Percentiles rank a stretch among this genome's conserved stretches.
phyloP scores from a whole-genome alignment of 495 filamentous ascomycete species.

The Chaetomium tenue region DNA sequence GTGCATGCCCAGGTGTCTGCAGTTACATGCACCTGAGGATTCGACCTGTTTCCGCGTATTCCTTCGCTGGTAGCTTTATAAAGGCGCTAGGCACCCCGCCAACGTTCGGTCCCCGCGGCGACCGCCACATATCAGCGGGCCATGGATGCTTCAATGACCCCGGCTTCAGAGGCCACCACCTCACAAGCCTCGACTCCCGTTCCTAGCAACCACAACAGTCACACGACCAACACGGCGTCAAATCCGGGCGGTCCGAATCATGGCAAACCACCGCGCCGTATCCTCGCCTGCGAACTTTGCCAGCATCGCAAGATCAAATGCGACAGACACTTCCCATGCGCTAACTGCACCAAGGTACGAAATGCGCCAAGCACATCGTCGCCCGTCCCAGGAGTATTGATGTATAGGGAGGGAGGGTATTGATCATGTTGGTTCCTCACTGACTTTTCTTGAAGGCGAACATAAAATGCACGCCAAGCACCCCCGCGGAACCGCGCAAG shows the following conservation, averaged over 20 bases:
- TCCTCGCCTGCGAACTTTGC: conserved; percentile 50
- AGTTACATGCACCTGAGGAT: no score
- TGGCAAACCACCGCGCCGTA: conserved; percentile 17
- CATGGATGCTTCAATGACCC: conserved; percentile 15
- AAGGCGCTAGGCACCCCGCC: neutral
- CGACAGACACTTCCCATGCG: conserved; percentile 63
- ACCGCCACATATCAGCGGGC: neutral
- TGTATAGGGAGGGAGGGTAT: no score
- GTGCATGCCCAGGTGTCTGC: no score
- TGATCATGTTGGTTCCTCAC: neutral
- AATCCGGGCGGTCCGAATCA: no score
- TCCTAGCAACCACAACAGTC: no score
- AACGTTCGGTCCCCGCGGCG: neutral
- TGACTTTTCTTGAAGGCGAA: conserved; percentile 37
- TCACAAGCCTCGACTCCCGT: conserved; percentile 2
- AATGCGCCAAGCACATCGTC: neutral
- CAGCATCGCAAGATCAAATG: conserved; percentile 69
- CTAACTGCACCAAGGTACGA: conserved; percentile 57
- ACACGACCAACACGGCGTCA: no score
- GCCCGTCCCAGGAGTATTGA: conserved; percentile 15
- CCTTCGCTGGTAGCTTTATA: neutral
- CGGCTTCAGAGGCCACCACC: conserved; percentile 4
- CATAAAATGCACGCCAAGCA: conserved; percentile 48
- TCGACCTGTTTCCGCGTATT: neutral
- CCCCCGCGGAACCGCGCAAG: conserved; percentile 49